phyloP scores from a whole-genome alignment of 306 rosid genomes.

The Mimosa bimucronata region DNA sequence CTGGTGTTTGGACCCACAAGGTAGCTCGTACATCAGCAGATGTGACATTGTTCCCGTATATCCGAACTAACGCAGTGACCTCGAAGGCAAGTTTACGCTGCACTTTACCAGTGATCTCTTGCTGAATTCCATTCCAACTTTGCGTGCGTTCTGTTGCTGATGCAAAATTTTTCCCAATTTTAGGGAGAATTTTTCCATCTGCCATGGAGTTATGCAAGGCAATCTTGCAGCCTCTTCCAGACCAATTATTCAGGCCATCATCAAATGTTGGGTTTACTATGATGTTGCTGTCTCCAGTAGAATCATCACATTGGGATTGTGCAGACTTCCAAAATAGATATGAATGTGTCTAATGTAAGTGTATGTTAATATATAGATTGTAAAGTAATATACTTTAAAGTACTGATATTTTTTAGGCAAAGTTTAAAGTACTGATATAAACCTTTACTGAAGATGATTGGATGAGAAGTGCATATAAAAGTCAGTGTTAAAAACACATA shows the following conservation, averaged over 20 bases:
- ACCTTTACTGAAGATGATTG: slow-evolving; percentile 1
- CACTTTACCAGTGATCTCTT: slow-evolving; percentile 87
- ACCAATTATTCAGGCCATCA: slow-evolving; percentile 86
- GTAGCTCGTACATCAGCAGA: slow-evolving; percentile 76
- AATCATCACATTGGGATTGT: slow-evolving; percentile 38
- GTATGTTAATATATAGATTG: slow-evolving; percentile 27
- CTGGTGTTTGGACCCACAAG: slow-evolving; percentile 72
- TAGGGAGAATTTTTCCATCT: slow-evolving; percentile 78
- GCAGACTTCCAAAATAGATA: slow-evolving; percentile 43
- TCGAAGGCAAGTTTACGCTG: slow-evolving; percentile 86
- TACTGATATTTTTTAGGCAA: not conserved
- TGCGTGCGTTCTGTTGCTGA: slow-evolving; percentile 85
- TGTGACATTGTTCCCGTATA: slow-evolving; percentile 78
- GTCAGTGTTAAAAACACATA: slow-evolving; percentile 8
- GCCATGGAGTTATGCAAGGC: slow-evolving; percentile 71
- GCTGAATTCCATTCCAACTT: slow-evolving; percentile 97
- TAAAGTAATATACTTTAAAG: not conserved
- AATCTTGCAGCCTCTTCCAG: slow-evolving; percentile 96
- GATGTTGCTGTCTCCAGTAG: slow-evolving; percentile 59
- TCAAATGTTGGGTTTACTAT: slow-evolving; percentile 77
- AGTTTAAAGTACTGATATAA: slow-evolving; percentile 2
- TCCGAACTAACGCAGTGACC: slow-evolving; percentile 70
- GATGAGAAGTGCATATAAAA: slow-evolving; percentile 8
- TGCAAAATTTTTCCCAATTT: slow-evolving; percentile 75
- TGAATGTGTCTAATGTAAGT: slow-evolving; percentile 23